Evolutionary conservation across 2,329 filamentous ascomycete species (phyloP).

Genomic region (Chaetomium olivaceum): DNA sequence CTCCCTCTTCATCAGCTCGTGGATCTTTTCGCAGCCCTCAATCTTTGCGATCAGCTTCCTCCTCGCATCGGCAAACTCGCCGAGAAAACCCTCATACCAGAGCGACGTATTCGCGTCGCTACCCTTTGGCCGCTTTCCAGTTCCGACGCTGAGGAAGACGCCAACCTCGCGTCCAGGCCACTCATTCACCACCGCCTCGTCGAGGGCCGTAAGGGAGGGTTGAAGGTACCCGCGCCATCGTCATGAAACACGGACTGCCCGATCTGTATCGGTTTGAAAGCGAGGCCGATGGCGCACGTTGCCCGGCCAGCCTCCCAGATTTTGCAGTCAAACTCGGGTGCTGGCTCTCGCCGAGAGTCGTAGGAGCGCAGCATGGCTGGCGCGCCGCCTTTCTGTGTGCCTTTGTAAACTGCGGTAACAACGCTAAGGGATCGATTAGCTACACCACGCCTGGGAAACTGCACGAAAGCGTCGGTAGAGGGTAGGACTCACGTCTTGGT

Average conservation of each 20-base stretch:
- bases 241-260: slow-evolving; percentile 94
- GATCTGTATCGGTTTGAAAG: slow-evolving; percentile 94
- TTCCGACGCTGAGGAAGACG: slow-evolving; percentile 92
- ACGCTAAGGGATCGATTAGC: slow-evolving; percentile 58
- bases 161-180: slow-evolving; percentile 94
- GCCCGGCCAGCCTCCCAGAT: slow-evolving; percentile 97
- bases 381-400: slow-evolving; percentile 66
- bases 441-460: background rate
- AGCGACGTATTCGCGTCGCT: slow-evolving; percentile 70
- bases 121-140: slow-evolving; percentile 72
- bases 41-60: slow-evolving; percentile 86
- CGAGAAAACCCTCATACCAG: slow-evolving; percentile 94
- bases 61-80: slow-evolving; percentile 88
- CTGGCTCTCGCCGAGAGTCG: slow-evolving; percentile 87
- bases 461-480: background rate
- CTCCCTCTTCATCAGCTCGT: slow-evolving; percentile 80
- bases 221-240: slow-evolving; percentile 88
- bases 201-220: slow-evolving; percentile 83
- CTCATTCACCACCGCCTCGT: slow-evolving; percentile 89
- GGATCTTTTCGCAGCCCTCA: slow-evolving; percentile 89
- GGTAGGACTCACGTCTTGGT: slow-evolving; percentile 76
- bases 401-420: slow-evolving; percentile 88
- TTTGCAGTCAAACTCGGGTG: slow-evolving; percentile 88
- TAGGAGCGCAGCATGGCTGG: slow-evolving; percentile 85
- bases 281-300: slow-evolving; percentile 86